Evolutionary conservation across 192 early-diverging fungal genomes (phyloP).

Genomic region (Spinellus fusiger): DNA sequence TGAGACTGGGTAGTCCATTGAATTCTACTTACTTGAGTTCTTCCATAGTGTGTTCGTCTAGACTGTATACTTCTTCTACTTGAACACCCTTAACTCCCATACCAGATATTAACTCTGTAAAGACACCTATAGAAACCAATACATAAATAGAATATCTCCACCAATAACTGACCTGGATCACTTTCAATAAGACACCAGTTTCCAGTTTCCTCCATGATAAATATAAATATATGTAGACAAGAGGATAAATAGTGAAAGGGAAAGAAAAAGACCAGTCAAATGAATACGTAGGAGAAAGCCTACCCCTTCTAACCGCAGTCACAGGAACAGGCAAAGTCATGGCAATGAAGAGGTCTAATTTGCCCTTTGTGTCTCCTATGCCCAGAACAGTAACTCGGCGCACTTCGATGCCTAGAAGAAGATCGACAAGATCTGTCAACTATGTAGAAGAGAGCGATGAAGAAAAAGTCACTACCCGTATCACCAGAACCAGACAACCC

Average conservation of each 20-base stretch:
- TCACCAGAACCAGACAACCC: too few relatives aligned
- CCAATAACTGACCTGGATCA: slow-evolving; percentile 56
- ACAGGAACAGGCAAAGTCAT: too few relatives aligned
- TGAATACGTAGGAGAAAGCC: too few relatives aligned
- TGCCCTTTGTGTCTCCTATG: too few relatives aligned
- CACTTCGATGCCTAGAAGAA: too few relatives aligned
- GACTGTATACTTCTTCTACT: slow-evolving; percentile 75
- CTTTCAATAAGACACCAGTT: slow-evolving; percentile 87
- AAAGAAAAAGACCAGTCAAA: not conserved
- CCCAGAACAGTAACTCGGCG: too few relatives aligned
- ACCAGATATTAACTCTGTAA: slow-evolving; percentile 73
- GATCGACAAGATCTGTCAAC: too few relatives aligned
- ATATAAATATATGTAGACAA: not conserved
- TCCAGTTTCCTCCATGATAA: slow-evolving; percentile 49
- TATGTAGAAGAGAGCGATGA: too few relatives aligned
- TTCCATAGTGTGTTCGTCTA: slow-evolving; percentile 57
- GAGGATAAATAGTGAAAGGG: not conserved
- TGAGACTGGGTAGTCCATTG: not conserved
- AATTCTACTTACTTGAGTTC: slow-evolving; percentile 47
- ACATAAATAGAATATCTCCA: not conserved
- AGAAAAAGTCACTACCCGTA: too few relatives aligned
- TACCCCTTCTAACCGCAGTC: too few relatives aligned
- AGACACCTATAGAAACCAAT: slow-evolving; percentile 49
- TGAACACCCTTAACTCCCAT: slow-evolving; percentile 69
- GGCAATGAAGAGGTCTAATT: too few relatives aligned